phyloP scores from a whole-genome alignment of 1,139 yeast genomes.

The Yamadazyma kanchanaburiensis region DNA sequence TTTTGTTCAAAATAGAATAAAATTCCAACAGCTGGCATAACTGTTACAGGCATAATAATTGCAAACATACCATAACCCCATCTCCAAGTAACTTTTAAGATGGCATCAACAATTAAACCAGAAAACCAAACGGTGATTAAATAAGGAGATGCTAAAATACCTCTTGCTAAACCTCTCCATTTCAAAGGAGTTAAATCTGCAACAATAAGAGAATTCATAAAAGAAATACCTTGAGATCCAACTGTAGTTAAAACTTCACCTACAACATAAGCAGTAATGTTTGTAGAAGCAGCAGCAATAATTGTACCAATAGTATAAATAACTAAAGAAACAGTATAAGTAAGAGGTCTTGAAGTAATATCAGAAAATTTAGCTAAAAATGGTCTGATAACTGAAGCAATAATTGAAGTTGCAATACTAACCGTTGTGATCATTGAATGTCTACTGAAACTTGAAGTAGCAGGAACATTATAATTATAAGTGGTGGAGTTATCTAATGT shows the following conservation, averaged over 20 bases:
- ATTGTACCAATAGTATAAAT: conserved; percentile 25
- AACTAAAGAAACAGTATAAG: conserved; percentile 17
- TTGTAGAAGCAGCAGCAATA: conserved; percentile 21
- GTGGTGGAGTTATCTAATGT: conserved; percentile 37
- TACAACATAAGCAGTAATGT: conserved; percentile 25
- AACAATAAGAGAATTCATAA: conserved; percentile 17
- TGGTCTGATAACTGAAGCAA: conserved; percentile 24
- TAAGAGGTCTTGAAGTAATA: conserved; percentile 24
- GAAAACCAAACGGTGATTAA: conserved; percentile 30
- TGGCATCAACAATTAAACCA: conserved; percentile 25
- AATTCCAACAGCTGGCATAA: conserved; percentile 23
- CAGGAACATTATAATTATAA: conserved; percentile 22
- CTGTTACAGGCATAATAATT: conserved; percentile 27
- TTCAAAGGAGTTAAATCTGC: conserved; percentile 33
- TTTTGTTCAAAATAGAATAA: conserved; percentile 23
- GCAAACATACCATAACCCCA: conserved; percentile 43
- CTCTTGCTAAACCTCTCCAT: conserved; percentile 26
- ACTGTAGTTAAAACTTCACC: conserved; percentile 27
- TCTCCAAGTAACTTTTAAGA: conserved; percentile 30
- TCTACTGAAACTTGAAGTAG: conserved; percentile 27
- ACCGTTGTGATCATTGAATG: conserved; percentile 32
- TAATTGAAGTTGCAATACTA: conserved; percentile 21
- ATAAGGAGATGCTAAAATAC: conserved; percentile 25
- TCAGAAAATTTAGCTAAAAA: conserved; percentile 30
- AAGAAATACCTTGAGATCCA: conserved; percentile 19